Evolutionary conservation across 1,139 yeast genomes (phyloP), one percentile per base, ranked within the genome.

Genomic region (Blastobotrys capitulatus): DNA sequence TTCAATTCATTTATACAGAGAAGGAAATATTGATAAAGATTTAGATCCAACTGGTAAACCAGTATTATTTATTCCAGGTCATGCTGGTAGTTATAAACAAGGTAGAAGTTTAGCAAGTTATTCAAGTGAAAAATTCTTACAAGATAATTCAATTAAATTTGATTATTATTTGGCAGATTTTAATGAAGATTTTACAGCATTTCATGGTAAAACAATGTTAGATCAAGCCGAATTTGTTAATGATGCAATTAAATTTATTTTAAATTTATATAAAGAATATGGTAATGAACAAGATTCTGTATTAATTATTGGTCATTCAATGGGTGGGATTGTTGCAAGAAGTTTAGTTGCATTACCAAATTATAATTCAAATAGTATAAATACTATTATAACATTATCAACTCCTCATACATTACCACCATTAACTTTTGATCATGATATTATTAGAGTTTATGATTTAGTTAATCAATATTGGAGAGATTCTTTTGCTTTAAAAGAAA

Each of bases 361-460:
- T 60, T 90, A 88, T 63, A 61, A 72, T 1, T 78, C 78, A 1
- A 78, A 76, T 16, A 83, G 96, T 1, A 79, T 94, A 16, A 88
- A 88, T 60, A 84, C 97, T 0, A 86, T 92, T 15, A 58, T 92
- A 19, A 90, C 98, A 0, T 70, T 94, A 48, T 86, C 97, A 0
- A 81, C 97, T 0, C 99, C 99, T 0, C 98, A 94, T 65, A 80
- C 90, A 0, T 83, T 88, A 0, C 86, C 97, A 0, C 97, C 99
- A 0, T 79, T 92, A n/a, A 88, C 97, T 0, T 90, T 90, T 67
- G 99, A 92, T 69, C 85, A 95, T 19, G 97, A 89, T 57, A 73
- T 92, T 27, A 70, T 88, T 54, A 79, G 77, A 52, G 78, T 89
- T 0, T 92, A 89, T 63, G 78, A 83, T 20, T 77, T 82, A 2